These are phyloP conservation scores for Symmetrospora coprosmae DNA, from an alignment of 768 basidiomycete species.

Conservation along the genomic window DNA sequence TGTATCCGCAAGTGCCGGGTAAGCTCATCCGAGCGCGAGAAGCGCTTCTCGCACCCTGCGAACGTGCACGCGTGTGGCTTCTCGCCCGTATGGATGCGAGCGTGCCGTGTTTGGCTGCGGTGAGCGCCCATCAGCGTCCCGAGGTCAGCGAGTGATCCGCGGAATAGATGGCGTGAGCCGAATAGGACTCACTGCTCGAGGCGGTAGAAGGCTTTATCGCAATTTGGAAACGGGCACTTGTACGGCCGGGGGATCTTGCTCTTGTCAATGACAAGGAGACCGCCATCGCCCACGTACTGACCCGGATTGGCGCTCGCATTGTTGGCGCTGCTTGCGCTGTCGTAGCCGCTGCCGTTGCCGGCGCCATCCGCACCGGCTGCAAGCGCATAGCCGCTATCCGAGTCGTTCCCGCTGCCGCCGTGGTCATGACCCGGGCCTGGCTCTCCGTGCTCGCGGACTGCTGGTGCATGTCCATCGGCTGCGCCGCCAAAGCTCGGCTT, in stretches of 20 bases:
- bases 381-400: too few relatives aligned
- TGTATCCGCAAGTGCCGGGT: conserved; percentile 93
- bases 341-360: too few relatives aligned
- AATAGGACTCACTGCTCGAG: conserved; percentile 60
- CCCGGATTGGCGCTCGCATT: too few relatives aligned
- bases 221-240: conserved; percentile 70
- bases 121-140: conserved; percentile 20
- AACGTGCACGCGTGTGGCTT: conserved; percentile 88
- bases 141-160: conserved; percentile 4
- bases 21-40: conserved; percentile 94
- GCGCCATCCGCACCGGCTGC: too few relatives aligned
- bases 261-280: conserved; percentile 40
- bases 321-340: too few relatives aligned
- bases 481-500: too few relatives aligned
- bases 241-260: conserved; percentile 55
- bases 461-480: too few relatives aligned
- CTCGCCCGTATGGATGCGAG: conserved; percentile 95
- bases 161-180: conserved; percentile 12
- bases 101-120: conserved; percentile 69
- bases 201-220: conserved; percentile 87
- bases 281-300: too few relatives aligned
- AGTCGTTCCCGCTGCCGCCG: too few relatives aligned
- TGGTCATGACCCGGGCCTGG: too few relatives aligned
- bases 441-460: too few relatives aligned
- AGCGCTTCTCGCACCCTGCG: conserved; percentile 92